These are phyloP conservation scores for Xylariaceae sp. DNA, from an alignment of 2,329 filamentous ascomycete species.

Conservation along the genomic window DNA sequence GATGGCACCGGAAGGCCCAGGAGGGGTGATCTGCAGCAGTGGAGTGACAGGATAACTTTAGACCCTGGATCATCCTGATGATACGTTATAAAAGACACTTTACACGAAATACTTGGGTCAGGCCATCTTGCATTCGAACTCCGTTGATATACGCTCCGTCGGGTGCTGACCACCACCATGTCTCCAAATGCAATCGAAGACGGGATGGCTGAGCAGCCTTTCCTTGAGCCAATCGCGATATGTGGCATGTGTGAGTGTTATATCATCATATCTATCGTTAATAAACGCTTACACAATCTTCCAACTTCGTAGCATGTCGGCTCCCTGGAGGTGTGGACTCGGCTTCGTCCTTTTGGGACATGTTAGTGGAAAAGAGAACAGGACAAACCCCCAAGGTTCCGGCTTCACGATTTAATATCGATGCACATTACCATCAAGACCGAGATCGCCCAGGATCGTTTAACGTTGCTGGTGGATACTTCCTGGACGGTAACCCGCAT, in stretches of 20 bases:
- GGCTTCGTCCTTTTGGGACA: slow-evolving; percentile 29
- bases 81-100: slow-evolving; percentile 16
- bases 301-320: slow-evolving; percentile 24
- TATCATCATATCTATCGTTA: no score
- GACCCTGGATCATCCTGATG: background rate
- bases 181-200: slow-evolving; percentile 17
- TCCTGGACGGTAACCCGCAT: slow-evolving; percentile 29
- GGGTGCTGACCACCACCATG: slow-evolving; percentile 10
- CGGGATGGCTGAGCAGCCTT: slow-evolving; percentile 15
- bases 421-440: slow-evolving; percentile 34
- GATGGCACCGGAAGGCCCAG: background rate
- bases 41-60: background rate
- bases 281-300: background rate
- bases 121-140: background rate
- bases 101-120: background rate
- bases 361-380: slow-evolving; percentile 30
- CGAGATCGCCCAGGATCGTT: slow-evolving; percentile 33
- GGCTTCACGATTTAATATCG: slow-evolving; percentile 34
- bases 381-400: slow-evolving; percentile 32
- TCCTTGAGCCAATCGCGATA: slow-evolving; percentile 34
- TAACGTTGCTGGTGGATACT: slow-evolving; percentile 33
- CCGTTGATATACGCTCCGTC: background rate
- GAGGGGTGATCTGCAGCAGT: background rate
- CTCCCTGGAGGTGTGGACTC: slow-evolving; percentile 31
- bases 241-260: slow-evolving; percentile 36